Evolutionary conservation across 106 monocot genomes (phyloP).

Genomic region (Vanilla planifolia): DNA sequence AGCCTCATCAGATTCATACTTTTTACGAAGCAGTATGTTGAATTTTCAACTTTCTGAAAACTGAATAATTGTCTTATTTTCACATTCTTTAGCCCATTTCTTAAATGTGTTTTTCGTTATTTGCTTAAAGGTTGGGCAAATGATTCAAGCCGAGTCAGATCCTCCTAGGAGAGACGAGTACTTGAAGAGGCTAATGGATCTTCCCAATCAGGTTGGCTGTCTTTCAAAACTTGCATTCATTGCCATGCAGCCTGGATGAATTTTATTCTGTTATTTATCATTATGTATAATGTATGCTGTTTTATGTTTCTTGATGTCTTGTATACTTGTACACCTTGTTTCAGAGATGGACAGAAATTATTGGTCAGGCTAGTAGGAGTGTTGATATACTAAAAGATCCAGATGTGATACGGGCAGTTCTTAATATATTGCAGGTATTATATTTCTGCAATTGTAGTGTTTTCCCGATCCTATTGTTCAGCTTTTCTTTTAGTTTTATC

Average conservation of each 20-base stretch:
- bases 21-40: slow-evolving; percentile 84
- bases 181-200: slow-evolving; percentile 92
- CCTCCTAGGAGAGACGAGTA: slow-evolving; percentile 85
- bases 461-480: not conserved
- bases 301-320: slow-evolving; percentile 1
- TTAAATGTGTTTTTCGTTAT: not conserved
- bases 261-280: not conserved
- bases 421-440: slow-evolving; percentile 95
- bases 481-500: not conserved
- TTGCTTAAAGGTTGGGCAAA: slow-evolving; percentile 71
- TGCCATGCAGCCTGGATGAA: too few species aligned
- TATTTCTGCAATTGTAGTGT: not conserved
- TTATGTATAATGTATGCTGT: slow-evolving; percentile 3
- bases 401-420: slow-evolving; percentile 86
- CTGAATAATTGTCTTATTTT: not conserved
- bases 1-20: slow-evolving; percentile 98
- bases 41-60: not conserved
- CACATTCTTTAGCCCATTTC: not conserved
- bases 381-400: slow-evolving; percentile 93
- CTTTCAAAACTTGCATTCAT: not conserved
- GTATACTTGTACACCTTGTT: not conserved
- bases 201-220: slow-evolving; percentile 79
- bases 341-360: slow-evolving; percentile 98
- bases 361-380: slow-evolving; percentile 84
- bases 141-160: slow-evolving; percentile 98